phyloP scores from a whole-genome alignment of 768 basidiomycete genomes.

The Hypholoma fasciculare region DNA sequence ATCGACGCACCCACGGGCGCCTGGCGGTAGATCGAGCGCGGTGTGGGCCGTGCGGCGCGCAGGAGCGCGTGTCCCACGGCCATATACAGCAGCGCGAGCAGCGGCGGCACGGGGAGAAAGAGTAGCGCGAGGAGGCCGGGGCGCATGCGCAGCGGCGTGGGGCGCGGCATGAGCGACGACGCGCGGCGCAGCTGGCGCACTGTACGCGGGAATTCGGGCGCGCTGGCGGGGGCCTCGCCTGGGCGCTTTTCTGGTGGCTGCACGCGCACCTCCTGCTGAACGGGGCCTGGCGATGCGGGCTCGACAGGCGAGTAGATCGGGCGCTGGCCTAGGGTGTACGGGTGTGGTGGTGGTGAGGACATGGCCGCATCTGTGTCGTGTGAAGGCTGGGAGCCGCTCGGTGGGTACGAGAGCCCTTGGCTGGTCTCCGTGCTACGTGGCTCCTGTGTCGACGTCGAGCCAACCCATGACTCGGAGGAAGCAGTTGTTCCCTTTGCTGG shows the following conservation, averaged over 20 bases:
- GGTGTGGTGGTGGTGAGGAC: slow-evolving; percentile 19
- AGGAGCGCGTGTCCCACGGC: slow-evolving; percentile 31
- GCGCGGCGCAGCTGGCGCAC: slow-evolving; percentile 4
- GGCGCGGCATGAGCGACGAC: slow-evolving; percentile 3
- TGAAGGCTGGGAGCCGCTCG: slow-evolving; percentile 16
- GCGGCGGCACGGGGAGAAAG: slow-evolving; percentile 34
- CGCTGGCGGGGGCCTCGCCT: neutral
- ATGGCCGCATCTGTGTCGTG: slow-evolving; percentile 13
- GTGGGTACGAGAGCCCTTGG: slow-evolving; percentile 21
- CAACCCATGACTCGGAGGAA: slow-evolving; percentile 17
- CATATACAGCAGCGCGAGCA: slow-evolving; percentile 31
- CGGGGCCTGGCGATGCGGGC: neutral
- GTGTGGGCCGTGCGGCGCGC: slow-evolving; percentile 16
- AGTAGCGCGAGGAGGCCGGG: slow-evolving; percentile 19
- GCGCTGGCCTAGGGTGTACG: slow-evolving; percentile 18
- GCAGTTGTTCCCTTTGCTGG: slow-evolving; percentile 10
- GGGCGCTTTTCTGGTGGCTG: slow-evolving; percentile 10
- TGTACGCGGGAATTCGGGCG: neutral
- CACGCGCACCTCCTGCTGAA: no score
- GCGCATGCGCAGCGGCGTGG: slow-evolving; percentile 13
- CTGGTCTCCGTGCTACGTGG: slow-evolving; percentile 13
- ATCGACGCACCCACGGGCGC: slow-evolving; percentile 27
- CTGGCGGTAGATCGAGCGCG: slow-evolving; percentile 17
- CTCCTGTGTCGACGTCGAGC: slow-evolving; percentile 14
- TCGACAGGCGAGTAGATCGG: slow-evolving; percentile 14